Evolutionary conservation across 768 basidiomycete species (phyloP), one percentile per base, ranked within the genome.

Genomic region (Gloeopeniophorella convolvens): DNA sequence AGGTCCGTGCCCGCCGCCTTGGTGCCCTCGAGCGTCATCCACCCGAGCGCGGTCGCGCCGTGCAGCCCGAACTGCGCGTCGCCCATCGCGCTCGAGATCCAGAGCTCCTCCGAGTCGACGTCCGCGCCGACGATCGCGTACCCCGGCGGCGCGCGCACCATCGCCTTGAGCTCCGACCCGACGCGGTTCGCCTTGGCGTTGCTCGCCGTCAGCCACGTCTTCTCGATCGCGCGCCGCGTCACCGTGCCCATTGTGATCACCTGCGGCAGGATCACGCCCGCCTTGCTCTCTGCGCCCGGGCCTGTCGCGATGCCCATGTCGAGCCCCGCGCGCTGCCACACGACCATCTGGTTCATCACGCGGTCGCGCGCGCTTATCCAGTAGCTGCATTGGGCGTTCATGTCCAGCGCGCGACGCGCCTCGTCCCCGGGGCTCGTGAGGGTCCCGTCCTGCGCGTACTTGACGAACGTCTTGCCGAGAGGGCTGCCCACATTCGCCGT

Each of bases 1-100:
- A 99, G 69, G 69, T 99, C 95, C 5, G 95, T 98, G 5, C 93
- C 93, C 0, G 87, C 85, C 0, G 83, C 77, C 67, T 98, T 98
- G 13, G 94, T 95, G 1, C 96, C 94, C 66, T 98, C 96, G 24
- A 99, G 77, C 13, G 94, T 97, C 95, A 99, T 98, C 95, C 95
- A 98, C 3, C 96, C 95, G 35, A 99, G 82, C 2, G 95, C 93
- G 3, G 93, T 94, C 10, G 93, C 91, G 10, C 95, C 95, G 59
- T 99, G 94, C 50, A 95, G 65, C 8, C 95, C 96, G 65, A 99
- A 96, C 66, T 99, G 95, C 0, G 93, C 89, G 62, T 98, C 96
- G 0, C 95, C 95, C 90, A 98, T 95, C 52, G 91, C 90, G 61
- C 89, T 93, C 16, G 94, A 95, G 57, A 98, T 98, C 96, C 96